Evolutionary conservation across 2,329 filamentous ascomycete species (phyloP).

Genomic region (Sporothrix sp.): DNA sequence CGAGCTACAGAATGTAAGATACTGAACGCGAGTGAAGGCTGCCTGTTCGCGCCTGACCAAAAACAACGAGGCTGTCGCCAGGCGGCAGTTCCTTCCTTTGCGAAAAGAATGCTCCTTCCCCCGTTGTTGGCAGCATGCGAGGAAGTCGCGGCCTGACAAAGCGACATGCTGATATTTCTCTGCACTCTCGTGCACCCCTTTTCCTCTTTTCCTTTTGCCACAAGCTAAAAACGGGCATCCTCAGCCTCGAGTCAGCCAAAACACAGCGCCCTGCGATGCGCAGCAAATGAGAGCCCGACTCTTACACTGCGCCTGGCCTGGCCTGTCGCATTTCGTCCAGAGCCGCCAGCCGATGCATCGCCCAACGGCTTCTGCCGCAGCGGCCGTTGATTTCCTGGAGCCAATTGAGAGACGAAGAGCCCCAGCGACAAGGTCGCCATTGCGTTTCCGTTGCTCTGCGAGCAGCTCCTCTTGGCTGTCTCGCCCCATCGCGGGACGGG

Average conservation of each 20-base stretch:
- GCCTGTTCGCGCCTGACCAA: too few relatives aligned
- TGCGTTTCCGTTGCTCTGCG: neutral
- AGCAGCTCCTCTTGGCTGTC: slow-evolving; percentile 3
- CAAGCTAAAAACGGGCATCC: slow-evolving; percentile 7
- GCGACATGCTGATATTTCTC: too few relatives aligned
- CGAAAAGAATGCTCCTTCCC: too few relatives aligned
- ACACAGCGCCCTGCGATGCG: neutral
- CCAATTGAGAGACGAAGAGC: too few relatives aligned
- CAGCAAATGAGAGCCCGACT: slow-evolving; percentile 6
- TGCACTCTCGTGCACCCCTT: neutral
- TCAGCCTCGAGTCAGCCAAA: slow-evolving; percentile 6
- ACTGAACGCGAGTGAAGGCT: too few relatives aligned
- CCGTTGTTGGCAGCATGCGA: too few relatives aligned
- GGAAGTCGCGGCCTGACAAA: too few relatives aligned
- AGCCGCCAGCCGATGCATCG: neutral
- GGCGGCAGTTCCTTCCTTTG: too few relatives aligned
- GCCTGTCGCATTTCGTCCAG: neutral
- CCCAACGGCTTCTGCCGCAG: neutral
- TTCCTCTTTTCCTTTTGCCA: neutral
- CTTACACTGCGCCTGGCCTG: slow-evolving; percentile 3
- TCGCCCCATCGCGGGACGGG: neutral
- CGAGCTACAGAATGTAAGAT: too few relatives aligned
- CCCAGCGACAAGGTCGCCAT: neutral
- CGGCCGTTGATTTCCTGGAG: too few relatives aligned
- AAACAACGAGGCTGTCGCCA: too few relatives aligned